Percentiles rank a stretch among this genome's conserved stretches.
phyloP scores from a whole-genome alignment of 805 yeast genomes.

The Lipomyces mesembrius region DNA sequence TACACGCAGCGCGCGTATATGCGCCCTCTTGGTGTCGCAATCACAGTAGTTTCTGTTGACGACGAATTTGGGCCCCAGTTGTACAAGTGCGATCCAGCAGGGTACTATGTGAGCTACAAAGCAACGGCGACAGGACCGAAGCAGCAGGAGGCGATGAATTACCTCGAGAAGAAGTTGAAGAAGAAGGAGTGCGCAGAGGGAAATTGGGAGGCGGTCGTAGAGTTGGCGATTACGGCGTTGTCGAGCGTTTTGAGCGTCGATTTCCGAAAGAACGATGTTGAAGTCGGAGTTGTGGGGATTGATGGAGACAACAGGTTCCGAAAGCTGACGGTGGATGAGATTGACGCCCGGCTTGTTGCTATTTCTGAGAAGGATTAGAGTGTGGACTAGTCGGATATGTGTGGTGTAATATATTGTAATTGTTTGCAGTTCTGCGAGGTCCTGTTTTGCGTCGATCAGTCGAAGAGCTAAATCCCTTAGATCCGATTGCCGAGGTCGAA shows the following conservation, averaged over 20 bases:
- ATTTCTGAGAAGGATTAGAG: conserved; percentile 87
- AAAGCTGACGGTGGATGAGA: conserved; percentile 77
- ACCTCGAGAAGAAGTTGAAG: conserved; percentile 88
- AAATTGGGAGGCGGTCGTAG: conserved; percentile 87
- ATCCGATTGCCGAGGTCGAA: too few species aligned
- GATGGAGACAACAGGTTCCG: conserved; percentile 60
- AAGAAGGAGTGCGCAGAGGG: conserved; percentile 71
- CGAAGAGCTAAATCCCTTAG: too few species aligned
- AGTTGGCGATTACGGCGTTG: conserved; percentile 82
- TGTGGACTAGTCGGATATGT: neutral
- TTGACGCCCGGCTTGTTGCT: conserved; percentile 89
- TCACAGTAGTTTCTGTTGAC: conserved; percentile 85
- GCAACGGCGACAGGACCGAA: conserved; percentile 97
- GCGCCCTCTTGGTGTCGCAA: conserved; percentile 96
- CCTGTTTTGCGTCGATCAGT: too few species aligned
- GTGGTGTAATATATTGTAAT: too few species aligned
- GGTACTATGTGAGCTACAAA: conserved; percentile 86
- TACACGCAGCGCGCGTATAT: conserved; percentile 97
- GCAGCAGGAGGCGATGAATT: conserved; percentile 91
- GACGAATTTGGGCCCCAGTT: conserved; percentile 89
- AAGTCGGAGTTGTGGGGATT: conserved; percentile 76
- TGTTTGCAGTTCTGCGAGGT: too few species aligned
- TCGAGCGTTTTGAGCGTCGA: conserved; percentile 89
- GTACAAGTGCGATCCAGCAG: conserved; percentile 96
- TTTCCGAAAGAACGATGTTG: conserved; percentile 90